Evolutionary conservation across 1,139 yeast genomes (phyloP), one percentile per base, ranked within the genome.

Genomic region (Oligophagozyma castellii): DNA sequence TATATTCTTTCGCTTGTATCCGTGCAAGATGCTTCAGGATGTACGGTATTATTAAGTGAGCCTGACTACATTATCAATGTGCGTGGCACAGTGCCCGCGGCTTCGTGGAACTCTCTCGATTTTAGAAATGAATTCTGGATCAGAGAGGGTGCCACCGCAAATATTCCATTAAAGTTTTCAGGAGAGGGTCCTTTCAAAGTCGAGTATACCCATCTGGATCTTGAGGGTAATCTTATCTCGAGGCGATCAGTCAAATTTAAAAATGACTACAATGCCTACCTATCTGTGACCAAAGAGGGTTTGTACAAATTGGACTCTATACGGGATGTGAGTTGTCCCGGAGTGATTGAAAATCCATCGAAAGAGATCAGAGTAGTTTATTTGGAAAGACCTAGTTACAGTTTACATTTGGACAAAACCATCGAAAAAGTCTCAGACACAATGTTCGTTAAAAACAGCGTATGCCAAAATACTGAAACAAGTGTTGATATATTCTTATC

Each of bases 1-100:
- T 83, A 72, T 47, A 65, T 69, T 11, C 54, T 89, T 1, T 59
- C 70, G 2, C 50, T 92, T 35, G 65, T 70, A 2, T 67, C 79
- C 8, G 69, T 81, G 4, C 65, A 63, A 21, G 98, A 92, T 49
- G 66, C 70, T 8, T 69, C 78, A 16, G 73, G 75, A 1, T 89
- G 99, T 56, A 60, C 67, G 11, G 84, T 80, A 8, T 70, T 71
- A n/a, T 56, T 76, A 32, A 63, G 63, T 19, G 69, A 66, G 20
- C 69, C 70, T 22, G 75, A 69, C 33, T 70, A 77, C 13, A 63
- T 56, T 16, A 59, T 84, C 12, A 61, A 63, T 16, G 84, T 84
- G 2, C 66, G 84, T 40, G 59, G 73, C 29, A 80, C 73, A 36
- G 56, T 74, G 4, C 93, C 95, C 2, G 51, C 60, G 4, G 73